These are phyloP conservation scores for Didymella sp. DNA, from an alignment of 2,329 filamentous ascomycete species.

Conservation along the genomic window DNA sequence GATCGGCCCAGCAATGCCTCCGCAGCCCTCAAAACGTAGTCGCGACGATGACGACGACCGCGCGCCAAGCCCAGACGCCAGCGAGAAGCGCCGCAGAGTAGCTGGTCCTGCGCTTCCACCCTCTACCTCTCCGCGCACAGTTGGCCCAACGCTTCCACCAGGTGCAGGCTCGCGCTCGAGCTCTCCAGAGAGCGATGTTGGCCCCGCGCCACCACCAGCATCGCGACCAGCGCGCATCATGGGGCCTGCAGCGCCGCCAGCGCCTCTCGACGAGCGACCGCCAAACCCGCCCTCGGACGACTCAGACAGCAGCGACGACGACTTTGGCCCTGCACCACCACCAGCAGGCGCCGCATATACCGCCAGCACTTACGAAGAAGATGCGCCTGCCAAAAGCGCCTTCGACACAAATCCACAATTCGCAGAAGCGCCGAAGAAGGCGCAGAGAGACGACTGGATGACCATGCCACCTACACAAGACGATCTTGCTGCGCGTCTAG, in stretches of 20 bases:
- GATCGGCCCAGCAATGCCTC: constrained; percentile 73
- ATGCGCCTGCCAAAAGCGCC: constrained; percentile 30
- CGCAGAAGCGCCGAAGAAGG: constrained; percentile 50
- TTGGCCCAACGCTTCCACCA: neutral
- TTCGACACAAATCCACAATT: constrained; percentile 46
- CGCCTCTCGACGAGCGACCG: constrained; percentile 56
- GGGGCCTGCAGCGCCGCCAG: constrained; percentile 63
- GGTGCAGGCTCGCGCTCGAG: neutral
- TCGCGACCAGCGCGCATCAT: constrained; percentile 50
- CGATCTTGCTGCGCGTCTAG: constrained; percentile 66
- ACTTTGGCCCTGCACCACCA: constrained; percentile 56
- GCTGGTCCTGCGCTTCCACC: constrained; percentile 65
- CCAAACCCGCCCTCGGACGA: constrained; percentile 46
- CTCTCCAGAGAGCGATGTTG: constrained; percentile 3
- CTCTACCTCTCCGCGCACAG: constrained; percentile 15
- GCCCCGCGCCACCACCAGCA: constrained; percentile 48
- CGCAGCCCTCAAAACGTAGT: constrained; percentile 65
- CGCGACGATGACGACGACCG: constrained; percentile 54
- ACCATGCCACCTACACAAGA: constrained; percentile 59
- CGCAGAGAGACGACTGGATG: constrained; percentile 75
- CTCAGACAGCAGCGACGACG: constrained; percentile 51
- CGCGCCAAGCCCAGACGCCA: constrained; percentile 50
- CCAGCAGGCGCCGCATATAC: constrained; percentile 30
- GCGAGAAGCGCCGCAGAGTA: constrained; percentile 60
- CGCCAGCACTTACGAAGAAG: constrained; percentile 20